Evolutionary conservation across 2,329 filamentous ascomycete genomes (phyloP).

Genomic region (Pseudomassariella vexata): DNA sequence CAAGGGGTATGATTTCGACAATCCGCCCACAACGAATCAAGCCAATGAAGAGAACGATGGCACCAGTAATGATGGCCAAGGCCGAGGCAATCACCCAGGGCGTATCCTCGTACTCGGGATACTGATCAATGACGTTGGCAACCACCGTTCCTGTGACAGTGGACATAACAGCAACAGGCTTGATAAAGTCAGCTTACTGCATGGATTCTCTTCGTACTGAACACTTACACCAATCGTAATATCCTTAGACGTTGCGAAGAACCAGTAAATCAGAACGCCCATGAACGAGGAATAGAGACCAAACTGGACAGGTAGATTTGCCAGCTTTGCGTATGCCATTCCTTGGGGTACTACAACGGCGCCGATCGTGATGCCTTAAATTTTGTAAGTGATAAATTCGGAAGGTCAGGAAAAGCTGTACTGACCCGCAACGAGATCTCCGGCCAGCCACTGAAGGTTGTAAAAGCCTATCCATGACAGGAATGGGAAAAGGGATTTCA

Average conservation of each 20-base stretch:
- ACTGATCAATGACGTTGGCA: constrained; percentile 47
- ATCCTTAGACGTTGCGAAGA: constrained; percentile 97
- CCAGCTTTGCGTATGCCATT: constrained; percentile 90
- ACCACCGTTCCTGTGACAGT: constrained; percentile 84
- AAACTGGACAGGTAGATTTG: constrained; percentile 72
- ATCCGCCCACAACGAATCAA: constrained; percentile 80
- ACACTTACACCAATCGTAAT: constrained; percentile 84
- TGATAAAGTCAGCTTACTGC: constrained; percentile 8
- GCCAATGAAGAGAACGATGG: constrained; percentile 73
- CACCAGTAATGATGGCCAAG: constrained; percentile 71
- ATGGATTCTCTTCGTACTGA: neutral
- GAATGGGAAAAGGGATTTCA: constrained; percentile 77
- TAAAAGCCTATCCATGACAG: constrained; percentile 83
- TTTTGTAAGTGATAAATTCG: constrained; percentile 12
- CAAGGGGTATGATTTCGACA: constrained; percentile 86
- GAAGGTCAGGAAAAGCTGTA: constrained; percentile 8
- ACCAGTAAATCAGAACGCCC: constrained; percentile 92
- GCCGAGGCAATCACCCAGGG: constrained; percentile 69
- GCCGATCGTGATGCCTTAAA: constrained; percentile 47
- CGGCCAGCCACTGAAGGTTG: constrained; percentile 81
- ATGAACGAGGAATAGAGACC: constrained; percentile 95
- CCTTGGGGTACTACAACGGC: constrained; percentile 83
- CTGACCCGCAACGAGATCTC: constrained; percentile 83
- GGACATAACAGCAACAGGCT: constrained; percentile 94
- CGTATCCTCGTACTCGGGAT: constrained; percentile 44